Conservation (phyloP, 2,329 filamentous ascomycete genomes). For the Cladophialophora yegresii region DNA sequence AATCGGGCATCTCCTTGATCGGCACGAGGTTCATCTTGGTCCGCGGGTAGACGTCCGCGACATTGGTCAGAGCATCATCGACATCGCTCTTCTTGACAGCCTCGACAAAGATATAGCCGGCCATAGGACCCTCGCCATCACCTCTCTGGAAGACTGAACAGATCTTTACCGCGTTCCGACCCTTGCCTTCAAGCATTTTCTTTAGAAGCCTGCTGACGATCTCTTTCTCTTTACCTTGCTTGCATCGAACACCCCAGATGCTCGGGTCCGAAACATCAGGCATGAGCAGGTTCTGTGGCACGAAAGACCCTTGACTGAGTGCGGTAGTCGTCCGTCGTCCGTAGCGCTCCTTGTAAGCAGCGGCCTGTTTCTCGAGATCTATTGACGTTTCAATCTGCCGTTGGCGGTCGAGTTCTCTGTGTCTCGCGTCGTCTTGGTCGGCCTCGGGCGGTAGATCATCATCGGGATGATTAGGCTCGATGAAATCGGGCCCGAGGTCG, state of each 20-base stretch:
- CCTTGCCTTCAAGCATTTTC: conserved; percentile 76
- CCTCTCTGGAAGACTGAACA: conserved; percentile 91
- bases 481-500: conserved; percentile 81
- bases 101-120: conserved; percentile 93
- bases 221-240: conserved; percentile 93
- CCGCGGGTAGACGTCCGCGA: conserved; percentile 87
- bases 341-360: conserved; percentile 82
- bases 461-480: conserved; percentile 86
- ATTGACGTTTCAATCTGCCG: conserved; percentile 84
- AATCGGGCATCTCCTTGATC: conserved; percentile 95
- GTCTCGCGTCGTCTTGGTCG: conserved; percentile 84
- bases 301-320: conserved; percentile 68
- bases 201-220: conserved; percentile 86
- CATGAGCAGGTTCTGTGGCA: conserved; percentile 82
- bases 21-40: conserved; percentile 85
- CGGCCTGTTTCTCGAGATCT: conserved; percentile 91
- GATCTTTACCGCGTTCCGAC: conserved; percentile 78
- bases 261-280: conserved; percentile 93
- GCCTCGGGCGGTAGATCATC: conserved; percentile 75
- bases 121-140: conserved; percentile 65
- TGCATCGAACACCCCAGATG: conserved; percentile 92
- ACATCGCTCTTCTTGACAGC: conserved; percentile 86
- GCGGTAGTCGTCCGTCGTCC: conserved; percentile 71
- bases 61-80: conserved; percentile 74
- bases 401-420: conserved; percentile 89